Percentiles rank a stretch among this genome's conserved stretches.
These are phyloP conservation scores for Suillus spraguei DNA, from an alignment of 768 basidiomycete species.

Conservation along the genomic window DNA sequence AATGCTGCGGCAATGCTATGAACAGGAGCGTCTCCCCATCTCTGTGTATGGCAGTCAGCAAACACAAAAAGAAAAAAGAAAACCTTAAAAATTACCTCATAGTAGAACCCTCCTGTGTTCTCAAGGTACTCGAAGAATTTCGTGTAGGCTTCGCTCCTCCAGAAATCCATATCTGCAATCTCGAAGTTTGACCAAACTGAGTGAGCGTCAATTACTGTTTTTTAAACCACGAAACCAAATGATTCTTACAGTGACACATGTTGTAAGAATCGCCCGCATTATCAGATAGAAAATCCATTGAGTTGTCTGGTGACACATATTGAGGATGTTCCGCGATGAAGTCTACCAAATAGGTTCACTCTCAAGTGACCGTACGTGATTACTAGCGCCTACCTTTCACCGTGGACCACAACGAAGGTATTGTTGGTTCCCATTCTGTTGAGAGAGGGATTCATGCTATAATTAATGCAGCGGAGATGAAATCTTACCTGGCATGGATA, in stretches of 20 bases:
- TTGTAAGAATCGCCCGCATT: slow-evolving; percentile 68
- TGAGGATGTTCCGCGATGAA: slow-evolving; percentile 58
- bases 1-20: slow-evolving; percentile 91
- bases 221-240: not conserved
- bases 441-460: not conserved
- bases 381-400: slow-evolving; percentile 50
- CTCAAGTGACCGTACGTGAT: slow-evolving; percentile 35
- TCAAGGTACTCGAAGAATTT: slow-evolving; percentile 87
- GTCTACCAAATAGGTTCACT: slow-evolving; percentile 46
- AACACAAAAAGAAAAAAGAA: slow-evolving; percentile 7
- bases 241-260: slow-evolving; percentile 60
- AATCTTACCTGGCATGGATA: slow-evolving; percentile 46
- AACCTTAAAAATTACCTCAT: slow-evolving; percentile 54
- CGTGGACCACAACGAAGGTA: slow-evolving; percentile 62
- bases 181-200: slow-evolving; percentile 95
- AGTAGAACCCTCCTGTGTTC: slow-evolving; percentile 82
- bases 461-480: not conserved
- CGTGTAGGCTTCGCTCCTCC: slow-evolving; percentile 80
- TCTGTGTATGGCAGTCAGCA: slow-evolving; percentile 38
- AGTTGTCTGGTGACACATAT: slow-evolving; percentile 56
- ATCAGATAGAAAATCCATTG: slow-evolving; percentile 65
- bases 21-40: slow-evolving; percentile 95
- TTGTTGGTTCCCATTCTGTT: slow-evolving; percentile 61
- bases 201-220: not conserved
- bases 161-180: slow-evolving; percentile 83